These are phyloP conservation scores for Cercophora newfieldiana DNA, from an alignment of 495 filamentous ascomycete genomes.

Conservation along the genomic window DNA sequence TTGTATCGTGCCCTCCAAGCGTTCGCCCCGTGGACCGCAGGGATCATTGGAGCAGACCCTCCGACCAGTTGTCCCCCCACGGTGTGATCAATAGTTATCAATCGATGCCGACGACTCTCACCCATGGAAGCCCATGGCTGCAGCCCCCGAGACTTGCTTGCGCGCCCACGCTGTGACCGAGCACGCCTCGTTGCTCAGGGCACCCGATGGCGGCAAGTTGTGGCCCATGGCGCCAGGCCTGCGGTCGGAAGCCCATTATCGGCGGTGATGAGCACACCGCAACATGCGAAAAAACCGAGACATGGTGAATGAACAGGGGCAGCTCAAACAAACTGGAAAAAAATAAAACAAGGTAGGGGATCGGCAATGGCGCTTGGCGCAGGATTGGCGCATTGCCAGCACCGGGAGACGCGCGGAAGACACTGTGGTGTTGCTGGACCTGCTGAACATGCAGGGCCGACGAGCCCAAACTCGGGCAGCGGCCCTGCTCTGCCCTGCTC, in stretches of 20 bases:
- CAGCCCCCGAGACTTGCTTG: neutral
- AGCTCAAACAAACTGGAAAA: neutral
- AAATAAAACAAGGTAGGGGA: neutral
- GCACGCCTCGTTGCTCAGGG: neutral
- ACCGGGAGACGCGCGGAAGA: neutral
- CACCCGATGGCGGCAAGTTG: neutral
- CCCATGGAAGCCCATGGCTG: neutral
- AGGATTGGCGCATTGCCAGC: neutral
- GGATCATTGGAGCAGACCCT: neutral
- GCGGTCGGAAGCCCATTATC: neutral
- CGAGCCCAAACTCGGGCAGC: no score
- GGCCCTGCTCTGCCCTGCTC: no score
- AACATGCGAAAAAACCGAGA: constrained; percentile 5
- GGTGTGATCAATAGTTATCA: neutral
- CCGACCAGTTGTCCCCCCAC: neutral
- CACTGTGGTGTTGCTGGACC: neutral
- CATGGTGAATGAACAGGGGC: neutral
- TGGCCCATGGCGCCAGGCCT: neutral
- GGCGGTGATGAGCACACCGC: constrained; percentile 3
- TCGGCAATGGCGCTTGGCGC: neutral
- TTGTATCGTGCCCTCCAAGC: no score
- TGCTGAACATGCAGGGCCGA: no score
- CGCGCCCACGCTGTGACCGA: neutral
- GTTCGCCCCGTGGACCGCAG: no score
- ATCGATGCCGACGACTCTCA: neutral